Evolutionary conservation across 257 asterid species (phyloP), one percentile per base, ranked within the genome.

Genomic region (Hygrophila difformis): DNA sequence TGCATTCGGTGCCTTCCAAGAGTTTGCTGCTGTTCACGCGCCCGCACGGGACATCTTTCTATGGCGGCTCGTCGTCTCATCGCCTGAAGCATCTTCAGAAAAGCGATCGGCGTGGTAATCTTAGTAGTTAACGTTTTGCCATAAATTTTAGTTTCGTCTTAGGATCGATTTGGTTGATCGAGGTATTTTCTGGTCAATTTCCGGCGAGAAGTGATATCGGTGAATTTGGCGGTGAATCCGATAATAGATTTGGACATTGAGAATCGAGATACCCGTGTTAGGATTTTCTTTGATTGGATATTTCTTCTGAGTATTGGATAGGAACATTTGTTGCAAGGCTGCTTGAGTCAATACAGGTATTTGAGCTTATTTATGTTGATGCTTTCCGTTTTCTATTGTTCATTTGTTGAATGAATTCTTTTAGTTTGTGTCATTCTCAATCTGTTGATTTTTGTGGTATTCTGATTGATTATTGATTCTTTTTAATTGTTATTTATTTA

Each of bases 1-100:
- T 89, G 97, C 81, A 81, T 79, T 81, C 95, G 86, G 80, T 81
- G 93, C 87, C 81, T 73, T 68, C 87, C 16, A 44, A 39, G 51
- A 56, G 51, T 41, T 49, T 60, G 33, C 48, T 56, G 18, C 33
- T 69, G 17, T 34, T 57, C 62, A 55, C 68, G 42, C 73, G 70
- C 48, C 77, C 78, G 5, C 57, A 69, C 36, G 63, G 51, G 40
- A 43, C 62, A 37, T 57, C 69, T 36, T 76, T 74, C 56, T 61
- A 67, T 69, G 84, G 77, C 55, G 81, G 74, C 35, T 62, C 74
- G 37, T 76, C 72, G 29, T 79, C 77, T 53, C 72, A 74, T 83
- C 94, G 94, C 65, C 70, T 74, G 77, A 83, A 79, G 53, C 92
- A 72, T 58, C 75, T 68, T 23, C 64, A 74, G 17, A 81, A 77